Conservation (phyloP, 2,329 filamentous ascomycete species). For the Fusarium musae region DNA sequence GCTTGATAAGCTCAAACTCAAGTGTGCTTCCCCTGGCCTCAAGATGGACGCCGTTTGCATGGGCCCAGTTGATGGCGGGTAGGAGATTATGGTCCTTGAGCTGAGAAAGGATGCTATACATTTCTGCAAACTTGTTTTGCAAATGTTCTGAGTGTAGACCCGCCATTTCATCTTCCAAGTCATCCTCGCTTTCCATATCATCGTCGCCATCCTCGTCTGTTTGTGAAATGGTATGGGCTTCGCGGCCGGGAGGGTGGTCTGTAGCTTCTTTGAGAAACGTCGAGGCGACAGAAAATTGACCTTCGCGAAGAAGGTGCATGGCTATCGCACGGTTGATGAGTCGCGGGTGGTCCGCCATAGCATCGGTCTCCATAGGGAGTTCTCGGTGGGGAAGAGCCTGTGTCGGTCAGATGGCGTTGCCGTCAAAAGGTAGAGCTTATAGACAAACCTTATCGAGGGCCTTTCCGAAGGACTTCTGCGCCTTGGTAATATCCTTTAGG, state of each 20-base stretch:
- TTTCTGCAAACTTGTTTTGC: slow-evolving; percentile 84
- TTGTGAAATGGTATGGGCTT: slow-evolving; percentile 28
- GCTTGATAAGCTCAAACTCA: slow-evolving; percentile 91
- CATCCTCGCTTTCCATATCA: slow-evolving; percentile 48
- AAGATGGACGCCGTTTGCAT: slow-evolving; percentile 73
- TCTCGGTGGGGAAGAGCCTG: slow-evolving; percentile 62
- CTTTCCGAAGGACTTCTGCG: slow-evolving; percentile 85
- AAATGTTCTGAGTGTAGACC: slow-evolving; percentile 61
- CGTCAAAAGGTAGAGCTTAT: not conserved
- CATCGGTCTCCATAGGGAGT: slow-evolving; percentile 82
- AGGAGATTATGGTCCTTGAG: slow-evolving; percentile 79
- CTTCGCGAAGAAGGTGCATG: slow-evolving; percentile 95
- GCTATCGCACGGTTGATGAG: slow-evolving; percentile 93
- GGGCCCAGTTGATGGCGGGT: slow-evolving; percentile 90
- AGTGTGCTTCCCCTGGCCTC: slow-evolving; percentile 89
- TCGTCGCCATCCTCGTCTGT: slow-evolving; percentile 49
- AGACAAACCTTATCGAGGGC: slow-evolving; percentile 78
- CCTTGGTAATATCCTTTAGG: slow-evolving; percentile 84
- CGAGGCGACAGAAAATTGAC: slow-evolving; percentile 88
- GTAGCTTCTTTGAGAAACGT: slow-evolving; percentile 82
- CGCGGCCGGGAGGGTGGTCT: slow-evolving; percentile 48
- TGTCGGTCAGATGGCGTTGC: slow-evolving; percentile 27
- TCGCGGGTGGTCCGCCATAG: slow-evolving; percentile 76
- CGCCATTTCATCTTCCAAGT: slow-evolving; percentile 41
- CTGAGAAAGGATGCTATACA: slow-evolving; percentile 89